phyloP scores from a whole-genome alignment of 768 basidiomycete species.

The Phylloporus sp. region DNA sequence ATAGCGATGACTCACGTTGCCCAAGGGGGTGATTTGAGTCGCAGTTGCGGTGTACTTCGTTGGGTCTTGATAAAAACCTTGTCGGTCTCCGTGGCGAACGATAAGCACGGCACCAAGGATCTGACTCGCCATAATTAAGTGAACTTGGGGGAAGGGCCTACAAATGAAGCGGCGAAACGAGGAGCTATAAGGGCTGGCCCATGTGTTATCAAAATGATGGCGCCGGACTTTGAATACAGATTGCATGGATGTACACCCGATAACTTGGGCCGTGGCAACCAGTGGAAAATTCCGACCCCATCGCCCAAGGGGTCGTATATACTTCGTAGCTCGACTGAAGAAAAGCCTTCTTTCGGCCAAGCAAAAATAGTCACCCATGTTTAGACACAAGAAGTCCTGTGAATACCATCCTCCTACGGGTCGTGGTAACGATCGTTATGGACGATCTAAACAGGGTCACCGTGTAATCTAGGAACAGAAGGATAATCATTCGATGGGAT shows the following conservation, averaged over 20 bases:
- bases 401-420: neutral
- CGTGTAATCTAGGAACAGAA: neutral
- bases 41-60: constrained; percentile 51
- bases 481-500: neutral
- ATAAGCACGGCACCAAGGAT: constrained; percentile 57
- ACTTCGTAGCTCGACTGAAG: neutral
- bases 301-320: neutral
- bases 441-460: neutral
- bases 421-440: neutral
- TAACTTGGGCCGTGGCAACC: neutral
- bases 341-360: neutral
- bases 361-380: too few species aligned
- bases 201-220: neutral
- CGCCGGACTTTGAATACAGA: neutral
- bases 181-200: neutral
- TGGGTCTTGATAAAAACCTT: constrained; percentile 64
- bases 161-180: neutral
- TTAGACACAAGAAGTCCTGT: neutral
- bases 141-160: neutral
- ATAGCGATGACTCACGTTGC: constrained; percentile 44
- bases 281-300: neutral
- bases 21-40: constrained; percentile 65
- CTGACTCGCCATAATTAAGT: constrained; percentile 22
- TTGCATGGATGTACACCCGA: neutral
- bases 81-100: constrained; percentile 57